Evolutionary conservation across 768 basidiomycete species (phyloP).

Genomic region (Mycena vitilis): DNA sequence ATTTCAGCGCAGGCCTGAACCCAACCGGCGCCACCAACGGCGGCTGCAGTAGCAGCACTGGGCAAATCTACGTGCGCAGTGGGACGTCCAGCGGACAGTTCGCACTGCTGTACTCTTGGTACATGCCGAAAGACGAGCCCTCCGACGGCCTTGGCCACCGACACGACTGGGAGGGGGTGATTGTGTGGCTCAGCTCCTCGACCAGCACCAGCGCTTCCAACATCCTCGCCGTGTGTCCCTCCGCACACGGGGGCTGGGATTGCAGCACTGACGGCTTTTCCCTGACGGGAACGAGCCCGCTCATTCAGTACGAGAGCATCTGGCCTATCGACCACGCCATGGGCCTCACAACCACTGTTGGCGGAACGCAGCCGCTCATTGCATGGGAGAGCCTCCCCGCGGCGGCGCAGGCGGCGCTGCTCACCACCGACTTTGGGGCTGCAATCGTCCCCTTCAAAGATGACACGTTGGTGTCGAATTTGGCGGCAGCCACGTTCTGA

Average conservation of each 20-base stretch:
- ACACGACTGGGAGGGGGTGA: conserved; percentile 24
- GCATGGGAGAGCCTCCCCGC: conserved; percentile 23
- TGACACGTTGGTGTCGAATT: conserved; percentile 12
- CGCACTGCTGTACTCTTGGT: conserved; percentile 20
- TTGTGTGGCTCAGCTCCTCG: conserved; percentile 14
- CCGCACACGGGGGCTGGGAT: conserved; percentile 22
- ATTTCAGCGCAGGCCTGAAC: conserved; percentile 14
- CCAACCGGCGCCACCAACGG: conserved; percentile 14
- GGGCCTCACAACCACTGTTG: conserved; percentile 22
- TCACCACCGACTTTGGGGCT: conserved; percentile 18
- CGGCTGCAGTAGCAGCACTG: conserved; percentile 22
- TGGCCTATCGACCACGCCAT: conserved; percentile 22
- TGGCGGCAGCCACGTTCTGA: conserved; percentile 26
- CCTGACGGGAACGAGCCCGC: conserved; percentile 20
- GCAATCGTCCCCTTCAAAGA: conserved; percentile 23
- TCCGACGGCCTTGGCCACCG: conserved; percentile 6
- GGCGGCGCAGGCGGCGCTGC: conserved; percentile 10
- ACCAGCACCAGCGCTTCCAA: conserved; percentile 19
- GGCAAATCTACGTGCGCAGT: conserved; percentile 26
- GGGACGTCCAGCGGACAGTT: conserved; percentile 12
- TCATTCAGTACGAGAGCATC: conserved; percentile 18
- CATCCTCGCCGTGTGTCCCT: conserved; percentile 28
- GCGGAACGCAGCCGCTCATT: conserved; percentile 23
- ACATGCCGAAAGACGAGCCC: conserved; percentile 26
- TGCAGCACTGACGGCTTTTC: conserved; percentile 23